A percentile compares a stretch with the other conserved stretches of the same genome.
These are phyloP conservation scores for Coemansia sp. DNA, from an alignment of 371 early-diverging fungal species.

Conservation along the genomic window DNA sequence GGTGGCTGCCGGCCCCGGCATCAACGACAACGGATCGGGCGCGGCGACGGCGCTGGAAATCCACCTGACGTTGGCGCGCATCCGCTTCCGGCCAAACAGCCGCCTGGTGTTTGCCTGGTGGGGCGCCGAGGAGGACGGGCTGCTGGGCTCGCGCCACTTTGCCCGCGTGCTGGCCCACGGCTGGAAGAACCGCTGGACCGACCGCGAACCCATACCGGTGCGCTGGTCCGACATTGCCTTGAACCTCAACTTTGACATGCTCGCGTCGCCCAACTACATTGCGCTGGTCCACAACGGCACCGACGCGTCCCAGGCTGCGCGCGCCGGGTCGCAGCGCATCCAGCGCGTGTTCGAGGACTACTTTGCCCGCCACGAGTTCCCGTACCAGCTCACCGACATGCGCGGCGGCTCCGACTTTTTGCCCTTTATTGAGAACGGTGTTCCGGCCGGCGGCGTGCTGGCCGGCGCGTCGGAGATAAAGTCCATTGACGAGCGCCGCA, in stretches of 20 bases:
- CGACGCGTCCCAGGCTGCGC: constrained; percentile 39
- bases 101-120: constrained; percentile 69
- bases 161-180: constrained; percentile 52
- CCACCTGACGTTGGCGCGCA: constrained; percentile 53
- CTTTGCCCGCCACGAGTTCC: constrained; percentile 52
- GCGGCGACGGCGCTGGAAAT: constrained; percentile 66
- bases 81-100: constrained; percentile 41
- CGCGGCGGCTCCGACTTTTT: constrained; percentile 56
- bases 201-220: constrained; percentile 26
- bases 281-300: constrained; percentile 56
- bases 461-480: constrained; percentile 69
- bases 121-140: constrained; percentile 77
- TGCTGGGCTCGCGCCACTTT: constrained; percentile 71
- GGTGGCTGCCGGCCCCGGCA: constrained; percentile 67
- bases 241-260: constrained; percentile 77
- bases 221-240: constrained; percentile 56
- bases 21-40: constrained; percentile 74
- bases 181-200: constrained; percentile 37
- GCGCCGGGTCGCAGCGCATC: constrained; percentile 49
- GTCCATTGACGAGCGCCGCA: constrained; percentile 57
- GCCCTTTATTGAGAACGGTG: constrained; percentile 54
- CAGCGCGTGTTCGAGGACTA: constrained; percentile 61
- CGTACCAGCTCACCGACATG: constrained; percentile 53
- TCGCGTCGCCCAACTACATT: constrained; percentile 75
- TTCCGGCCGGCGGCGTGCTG: constrained; percentile 65